A percentile compares a stretch with the other conserved stretches of the same genome.
phyloP scores from a whole-genome alignment of 495 filamentous ascomycete species.

The Neurospora sp. region DNA sequence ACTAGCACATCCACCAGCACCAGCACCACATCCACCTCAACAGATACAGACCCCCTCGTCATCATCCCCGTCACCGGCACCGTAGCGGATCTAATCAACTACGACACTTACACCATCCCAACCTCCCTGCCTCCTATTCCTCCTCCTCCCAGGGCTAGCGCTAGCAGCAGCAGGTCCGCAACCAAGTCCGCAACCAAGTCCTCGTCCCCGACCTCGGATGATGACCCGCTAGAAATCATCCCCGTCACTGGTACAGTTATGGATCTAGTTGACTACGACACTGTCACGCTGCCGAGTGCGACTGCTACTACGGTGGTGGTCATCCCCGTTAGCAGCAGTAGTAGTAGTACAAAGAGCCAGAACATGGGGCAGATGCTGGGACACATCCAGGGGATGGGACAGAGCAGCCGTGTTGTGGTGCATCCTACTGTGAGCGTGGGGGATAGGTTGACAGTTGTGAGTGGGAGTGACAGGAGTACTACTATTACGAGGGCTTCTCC shows the following conservation, averaged over 20 bases:
- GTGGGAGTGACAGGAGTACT: neutral
- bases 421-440: neutral
- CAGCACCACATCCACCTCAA: neutral
- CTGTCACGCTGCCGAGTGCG: neutral
- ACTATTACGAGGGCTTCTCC: neutral
- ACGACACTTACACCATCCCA: neutral
- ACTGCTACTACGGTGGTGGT: neutral
- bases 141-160: neutral
- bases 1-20: neutral
- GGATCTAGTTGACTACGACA: neutral
- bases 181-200: no score
- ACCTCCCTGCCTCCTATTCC: neutral
- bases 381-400: neutral
- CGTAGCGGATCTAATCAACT: neutral
- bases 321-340: no score
- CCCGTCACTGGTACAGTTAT: neutral
- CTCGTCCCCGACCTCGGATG: neutral
- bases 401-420: neutral
- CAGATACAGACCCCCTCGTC: neutral
- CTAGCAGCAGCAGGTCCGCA: neutral
- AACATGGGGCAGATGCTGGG: neutral
- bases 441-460: neutral
- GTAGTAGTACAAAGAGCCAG: no score
- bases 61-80: neutral
- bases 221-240: neutral